Conservation (phyloP, 164 flowering plant genomes). For the Hamamelis virginiana region DNA sequence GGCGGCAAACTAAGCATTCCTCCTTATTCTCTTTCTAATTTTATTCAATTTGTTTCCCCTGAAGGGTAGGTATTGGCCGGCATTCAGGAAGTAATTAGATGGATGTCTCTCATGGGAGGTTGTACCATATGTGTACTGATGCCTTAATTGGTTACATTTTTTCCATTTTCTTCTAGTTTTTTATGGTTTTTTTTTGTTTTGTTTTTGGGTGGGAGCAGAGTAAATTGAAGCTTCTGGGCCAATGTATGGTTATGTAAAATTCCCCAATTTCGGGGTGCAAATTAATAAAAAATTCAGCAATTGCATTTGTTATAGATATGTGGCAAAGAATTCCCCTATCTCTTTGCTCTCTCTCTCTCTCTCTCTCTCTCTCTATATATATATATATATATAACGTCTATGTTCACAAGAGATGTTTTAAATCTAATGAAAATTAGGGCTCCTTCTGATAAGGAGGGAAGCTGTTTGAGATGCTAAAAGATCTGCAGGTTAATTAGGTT, state of each 20-base stretch:
- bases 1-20: background rate
- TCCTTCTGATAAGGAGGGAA: too few species aligned
- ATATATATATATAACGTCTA: too few species aligned
- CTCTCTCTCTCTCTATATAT: too few species aligned
- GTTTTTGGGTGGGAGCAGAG: too few species aligned
- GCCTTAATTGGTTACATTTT: background rate
- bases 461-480: too few species aligned
- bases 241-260: slow-evolving; percentile 6
- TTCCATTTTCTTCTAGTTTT: background rate
- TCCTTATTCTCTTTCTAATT: background rate
- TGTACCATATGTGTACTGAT: slow-evolving; percentile 16
- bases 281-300: background rate
- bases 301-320: too few species aligned
- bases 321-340: too few species aligned
- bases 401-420: too few species aligned
- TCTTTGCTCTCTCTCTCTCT: too few species aligned
- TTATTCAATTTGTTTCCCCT: background rate
- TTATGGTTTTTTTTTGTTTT: background rate
- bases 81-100: background rate
- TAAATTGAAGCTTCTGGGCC: background rate
- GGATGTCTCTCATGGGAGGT: background rate
- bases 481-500: too few species aligned
- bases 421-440: too few species aligned
- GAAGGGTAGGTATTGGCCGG: slow-evolving; percentile 1
- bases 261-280: slow-evolving; percentile 4